These are phyloP conservation scores for Paramecium sonneborni DNA, from an alignment of 73 alveolate species.

Conservation along the genomic window DNA sequence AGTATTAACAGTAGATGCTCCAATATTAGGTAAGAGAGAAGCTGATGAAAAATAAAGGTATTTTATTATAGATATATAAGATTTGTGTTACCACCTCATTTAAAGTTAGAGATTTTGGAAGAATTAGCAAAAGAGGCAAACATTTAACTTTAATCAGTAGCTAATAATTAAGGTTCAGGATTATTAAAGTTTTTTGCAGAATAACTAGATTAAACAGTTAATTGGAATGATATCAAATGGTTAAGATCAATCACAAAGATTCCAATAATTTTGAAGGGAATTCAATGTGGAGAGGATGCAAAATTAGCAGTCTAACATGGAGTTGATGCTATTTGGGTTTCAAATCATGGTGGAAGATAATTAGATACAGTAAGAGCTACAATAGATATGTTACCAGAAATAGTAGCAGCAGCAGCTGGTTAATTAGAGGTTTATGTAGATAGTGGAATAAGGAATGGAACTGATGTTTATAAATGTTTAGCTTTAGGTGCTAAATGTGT, in stretches of 20 bases:
- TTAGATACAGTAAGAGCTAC: slow-evolving; percentile 86
- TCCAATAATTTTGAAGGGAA: slow-evolving; percentile 85
- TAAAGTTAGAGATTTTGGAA: slow-evolving; percentile 72
- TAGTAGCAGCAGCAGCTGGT: slow-evolving; percentile 67
- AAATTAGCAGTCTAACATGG: slow-evolving; percentile 74
- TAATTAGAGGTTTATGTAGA: slow-evolving; percentile 78
- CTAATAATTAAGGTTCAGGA: slow-evolving; percentile 74
- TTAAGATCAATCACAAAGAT: slow-evolving; percentile 71
- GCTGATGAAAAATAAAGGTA: slow-evolving; percentile 75
- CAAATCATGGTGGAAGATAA: slow-evolving; percentile 93
- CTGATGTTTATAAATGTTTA: slow-evolving; percentile 87
- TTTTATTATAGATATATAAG: not conserved
- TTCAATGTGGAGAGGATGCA: slow-evolving; percentile 90
- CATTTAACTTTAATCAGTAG: not conserved
- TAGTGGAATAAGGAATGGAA: slow-evolving; percentile 95
- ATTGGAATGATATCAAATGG: slow-evolving; percentile 81
- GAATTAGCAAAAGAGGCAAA: slow-evolving; percentile 48
- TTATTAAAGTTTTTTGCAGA: slow-evolving; percentile 72
- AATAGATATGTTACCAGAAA: slow-evolving; percentile 72
- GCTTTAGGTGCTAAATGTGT: slow-evolving; percentile 93
- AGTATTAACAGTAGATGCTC: slow-evolving; percentile 88
- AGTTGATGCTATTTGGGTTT: slow-evolving; percentile 86
- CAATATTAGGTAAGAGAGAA: slow-evolving; percentile 81
- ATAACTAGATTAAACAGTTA: slow-evolving; percentile 72
- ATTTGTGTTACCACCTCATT: slow-evolving; percentile 77